Evolutionary conservation across 1,139 yeast species (phyloP).

Genomic region (Schwanniomyces etchellsii): DNA sequence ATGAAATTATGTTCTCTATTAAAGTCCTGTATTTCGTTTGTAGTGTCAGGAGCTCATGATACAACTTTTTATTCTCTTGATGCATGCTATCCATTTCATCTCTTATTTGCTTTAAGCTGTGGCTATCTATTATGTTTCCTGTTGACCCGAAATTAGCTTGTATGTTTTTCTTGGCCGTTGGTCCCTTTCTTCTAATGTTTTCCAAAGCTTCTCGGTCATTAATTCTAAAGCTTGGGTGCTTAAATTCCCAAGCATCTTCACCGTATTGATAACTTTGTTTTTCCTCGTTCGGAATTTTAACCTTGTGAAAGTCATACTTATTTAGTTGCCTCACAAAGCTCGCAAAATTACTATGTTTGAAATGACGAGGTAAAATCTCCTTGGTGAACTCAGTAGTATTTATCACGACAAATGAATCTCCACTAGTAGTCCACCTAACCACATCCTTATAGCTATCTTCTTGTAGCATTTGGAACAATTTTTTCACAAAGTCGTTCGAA

Average conservation of each 20-base stretch:
- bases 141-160: conserved; percentile 5
- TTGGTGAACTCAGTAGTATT: conserved; percentile 89
- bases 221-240: conserved; percentile 79
- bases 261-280: conserved; percentile 54
- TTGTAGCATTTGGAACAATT: conserved; percentile 77
- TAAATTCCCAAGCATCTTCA: conserved; percentile 90
- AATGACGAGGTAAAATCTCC: conserved; percentile 79
- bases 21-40: conserved; percentile 60
- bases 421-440: conserved; percentile 78
- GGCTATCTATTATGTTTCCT: conserved; percentile 5
- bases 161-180: conserved; percentile 42
- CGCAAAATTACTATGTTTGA: conserved; percentile 91
- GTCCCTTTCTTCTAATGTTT: conserved; percentile 76
- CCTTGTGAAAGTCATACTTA: conserved; percentile 96
- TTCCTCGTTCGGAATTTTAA: conserved; percentile 56
- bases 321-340: conserved; percentile 91
- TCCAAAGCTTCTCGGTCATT: conserved; percentile 70
- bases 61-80: conserved; percentile 35
- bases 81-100: conserved; percentile 39
- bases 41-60: conserved; percentile 39
- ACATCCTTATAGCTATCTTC: conserved; percentile 66
- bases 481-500: conserved; percentile 71
- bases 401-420: conserved; percentile 82
- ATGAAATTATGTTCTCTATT: conserved; percentile 52
- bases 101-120: conserved; percentile 20